Evolutionary conservation across 441 rosid genomes (phyloP), one percentile per base, ranked within the genome.

Genomic region (Pelargonium fulgidum): DNA sequence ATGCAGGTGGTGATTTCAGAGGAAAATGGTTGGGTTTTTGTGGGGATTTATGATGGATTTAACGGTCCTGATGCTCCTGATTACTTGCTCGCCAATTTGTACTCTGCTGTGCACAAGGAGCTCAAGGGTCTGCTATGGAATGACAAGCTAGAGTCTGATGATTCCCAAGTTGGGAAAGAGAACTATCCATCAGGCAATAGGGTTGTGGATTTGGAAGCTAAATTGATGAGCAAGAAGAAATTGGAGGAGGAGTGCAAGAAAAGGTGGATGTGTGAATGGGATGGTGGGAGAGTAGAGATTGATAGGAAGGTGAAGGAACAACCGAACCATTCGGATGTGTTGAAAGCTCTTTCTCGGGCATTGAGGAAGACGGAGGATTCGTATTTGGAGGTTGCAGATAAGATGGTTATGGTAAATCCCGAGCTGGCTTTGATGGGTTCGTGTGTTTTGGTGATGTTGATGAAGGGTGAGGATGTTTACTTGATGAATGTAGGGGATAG

Each of bases 51-150:
- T 72, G 93, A 88, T 65, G 93, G 90, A 42, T 33, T 33, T 5
- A 84, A 70, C 64, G 93, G 90, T 67, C 89, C 89, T 4, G 93
- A 85, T 72, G 90, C 91, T 63, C 87, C 93, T 13, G 93, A 88
- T 71, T 84, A 73, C 71, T 78, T 88, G 63, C 78, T 86, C 44
- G 69, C 65, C 17, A 82, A 82, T 81, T 81, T 88, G 7, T 88
- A 86, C 64, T 24, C 79, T 17, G 79, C 85, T 13, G 81, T 88
- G 50, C 78, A 80, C 11, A 75, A 80, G 47, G 89, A 83, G 73
- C 82, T 88, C 59, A 74, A 85, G 67, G 87, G 83, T 5, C 63
- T 85, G 54, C 64, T 70, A n/a, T 80, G 83, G 84, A 69, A 73
- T 64, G 73, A 83, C 3, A 66, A 68, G 17, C 7, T 1, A 0